Conservation (phyloP, 2,329 filamentous ascomycete species). For the Thielaviopsis musarum region DNA sequence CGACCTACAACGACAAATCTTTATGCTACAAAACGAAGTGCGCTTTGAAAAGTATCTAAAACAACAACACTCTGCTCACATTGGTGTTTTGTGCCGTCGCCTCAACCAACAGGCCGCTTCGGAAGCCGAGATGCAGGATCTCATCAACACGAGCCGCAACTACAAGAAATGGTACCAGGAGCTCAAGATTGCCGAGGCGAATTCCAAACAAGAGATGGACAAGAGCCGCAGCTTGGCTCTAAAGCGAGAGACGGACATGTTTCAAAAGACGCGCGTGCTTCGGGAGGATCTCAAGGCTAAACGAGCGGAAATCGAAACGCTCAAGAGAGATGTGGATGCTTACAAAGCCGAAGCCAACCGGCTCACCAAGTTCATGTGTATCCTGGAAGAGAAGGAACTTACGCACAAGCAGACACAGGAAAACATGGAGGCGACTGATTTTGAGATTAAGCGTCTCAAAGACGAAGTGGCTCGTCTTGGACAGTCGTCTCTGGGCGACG, state of each 20-base stretch:
- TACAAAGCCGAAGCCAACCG: slow-evolving; percentile 44
- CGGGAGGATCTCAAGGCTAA: slow-evolving; percentile 55
- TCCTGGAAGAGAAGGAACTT: slow-evolving; percentile 52
- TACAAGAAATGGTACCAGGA: slow-evolving; percentile 58
- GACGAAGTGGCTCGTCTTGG: slow-evolving; percentile 42
- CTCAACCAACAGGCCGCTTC: slow-evolving; percentile 61
- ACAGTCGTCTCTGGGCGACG: slow-evolving; percentile 43
- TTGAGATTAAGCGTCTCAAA: slow-evolving; percentile 43
- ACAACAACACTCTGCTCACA: slow-evolving; percentile 66
- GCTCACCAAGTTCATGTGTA: slow-evolving; percentile 47
- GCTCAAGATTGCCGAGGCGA: slow-evolving; percentile 51
- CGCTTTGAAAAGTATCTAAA: slow-evolving; percentile 75
- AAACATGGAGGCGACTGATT: slow-evolving; percentile 41
- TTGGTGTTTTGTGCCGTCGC: slow-evolving; percentile 58
- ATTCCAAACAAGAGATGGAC: slow-evolving; percentile 55
- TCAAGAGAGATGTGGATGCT: slow-evolving; percentile 41
- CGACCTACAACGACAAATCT: slow-evolving; percentile 51
- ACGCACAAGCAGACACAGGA: slow-evolving; percentile 46
- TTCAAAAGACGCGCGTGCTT: slow-evolving; percentile 45
- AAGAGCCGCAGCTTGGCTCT: slow-evolving; percentile 56
- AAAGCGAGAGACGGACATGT: slow-evolving; percentile 61
- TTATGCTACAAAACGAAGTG: slow-evolving; percentile 61
- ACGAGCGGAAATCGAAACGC: slow-evolving; percentile 36
- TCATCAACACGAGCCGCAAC: slow-evolving; percentile 60
- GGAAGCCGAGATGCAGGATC: slow-evolving; percentile 67